phyloP scores from a whole-genome alignment of 2,329 filamentous ascomycete genomes.

The Fusarium buxicola region DNA sequence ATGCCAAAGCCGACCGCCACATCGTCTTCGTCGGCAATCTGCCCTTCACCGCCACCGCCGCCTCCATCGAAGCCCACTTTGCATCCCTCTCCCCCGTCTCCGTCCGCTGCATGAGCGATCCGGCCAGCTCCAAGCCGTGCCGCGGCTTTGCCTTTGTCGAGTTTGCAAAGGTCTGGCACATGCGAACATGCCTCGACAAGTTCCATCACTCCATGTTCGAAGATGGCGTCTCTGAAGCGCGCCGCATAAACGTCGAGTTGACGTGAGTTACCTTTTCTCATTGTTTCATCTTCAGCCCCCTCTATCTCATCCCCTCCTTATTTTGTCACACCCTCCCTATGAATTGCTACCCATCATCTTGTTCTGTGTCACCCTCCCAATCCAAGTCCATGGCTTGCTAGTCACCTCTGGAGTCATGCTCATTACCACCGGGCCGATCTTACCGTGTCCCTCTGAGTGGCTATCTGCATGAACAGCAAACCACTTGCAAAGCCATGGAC shows the following conservation, averaged over 20 bases:
- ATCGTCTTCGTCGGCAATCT: conserved; percentile 75
- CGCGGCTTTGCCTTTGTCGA: conserved; percentile 90
- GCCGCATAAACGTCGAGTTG: conserved; percentile 92
- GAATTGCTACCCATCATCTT: conserved; percentile 1
- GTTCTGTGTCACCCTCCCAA: conserved; percentile 17
- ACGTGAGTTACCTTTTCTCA: conserved; percentile 67
- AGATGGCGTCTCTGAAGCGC: conserved; percentile 63
- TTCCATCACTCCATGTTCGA: conserved; percentile 88
- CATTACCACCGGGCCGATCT: conserved; percentile 14
- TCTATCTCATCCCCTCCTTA: background rate
- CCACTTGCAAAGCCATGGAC: background rate
- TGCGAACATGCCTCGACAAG: conserved; percentile 91
- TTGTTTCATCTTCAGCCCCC: conserved; percentile 7
- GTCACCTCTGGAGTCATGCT: conserved; percentile 13
- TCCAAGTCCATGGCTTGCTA: conserved; percentile 4
- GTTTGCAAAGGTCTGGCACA: conserved; percentile 85
- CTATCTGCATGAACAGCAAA: conserved; percentile 13
- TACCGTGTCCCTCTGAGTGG: conserved; percentile 3
- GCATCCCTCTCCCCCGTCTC: conserved; percentile 67
- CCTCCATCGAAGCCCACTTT: conserved; percentile 80
- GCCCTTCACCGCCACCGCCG: conserved; percentile 82
- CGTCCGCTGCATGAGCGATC: conserved; percentile 77
- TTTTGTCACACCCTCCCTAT: conserved; percentile 3
- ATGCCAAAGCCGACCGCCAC: conserved; percentile 46
- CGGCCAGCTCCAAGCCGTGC: conserved; percentile 68